Evolutionary conservation across 768 basidiomycete species (phyloP).

Genomic region (Macrolepiota dolichaula): DNA sequence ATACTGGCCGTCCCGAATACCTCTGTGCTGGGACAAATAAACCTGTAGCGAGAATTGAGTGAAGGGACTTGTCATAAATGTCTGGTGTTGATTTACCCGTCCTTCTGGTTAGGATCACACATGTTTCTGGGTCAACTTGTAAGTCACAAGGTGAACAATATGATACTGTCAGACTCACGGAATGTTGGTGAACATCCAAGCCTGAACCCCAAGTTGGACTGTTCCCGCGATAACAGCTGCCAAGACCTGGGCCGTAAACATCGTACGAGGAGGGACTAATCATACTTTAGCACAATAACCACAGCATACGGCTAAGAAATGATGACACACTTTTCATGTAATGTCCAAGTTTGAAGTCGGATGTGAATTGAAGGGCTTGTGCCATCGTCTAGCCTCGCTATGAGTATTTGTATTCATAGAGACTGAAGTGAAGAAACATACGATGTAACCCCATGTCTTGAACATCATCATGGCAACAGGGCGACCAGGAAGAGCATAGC

Average conservation of each 20-base stretch:
- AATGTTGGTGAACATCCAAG: conserved; percentile 62
- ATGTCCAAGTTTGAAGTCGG: conserved; percentile 70
- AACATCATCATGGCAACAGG: conserved; percentile 73
- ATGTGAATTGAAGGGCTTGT: conserved; percentile 53
- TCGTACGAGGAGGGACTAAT: conserved; percentile 51
- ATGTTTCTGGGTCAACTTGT: conserved; percentile 32
- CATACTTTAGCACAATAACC: neutral
- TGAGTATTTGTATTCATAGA: neutral
- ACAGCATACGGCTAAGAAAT: neutral
- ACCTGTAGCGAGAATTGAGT: conserved; percentile 23
- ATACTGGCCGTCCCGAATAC: conserved; percentile 57
- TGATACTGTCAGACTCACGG: conserved; percentile 13
- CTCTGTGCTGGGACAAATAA: conserved; percentile 48
- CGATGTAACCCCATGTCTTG: conserved; percentile 58
- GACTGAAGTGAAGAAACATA: neutral
- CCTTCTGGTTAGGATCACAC: conserved; percentile 40
- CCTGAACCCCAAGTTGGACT: conserved; percentile 63
- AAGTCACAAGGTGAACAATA: neutral
- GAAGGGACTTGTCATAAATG: neutral
- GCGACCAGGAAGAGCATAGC: conserved; percentile 65
- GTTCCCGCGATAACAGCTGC: conserved; percentile 59
- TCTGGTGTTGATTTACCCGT: conserved; percentile 27
- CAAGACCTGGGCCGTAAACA: conserved; percentile 54
- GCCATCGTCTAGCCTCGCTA: conserved; percentile 40
- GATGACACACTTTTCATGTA: conserved; percentile 68